A percentile compares a stretch with the other conserved stretches of the same genome.
phyloP scores from a whole-genome alignment of 495 filamentous ascomycete species.

The Podospora pseudocomata region DNA sequence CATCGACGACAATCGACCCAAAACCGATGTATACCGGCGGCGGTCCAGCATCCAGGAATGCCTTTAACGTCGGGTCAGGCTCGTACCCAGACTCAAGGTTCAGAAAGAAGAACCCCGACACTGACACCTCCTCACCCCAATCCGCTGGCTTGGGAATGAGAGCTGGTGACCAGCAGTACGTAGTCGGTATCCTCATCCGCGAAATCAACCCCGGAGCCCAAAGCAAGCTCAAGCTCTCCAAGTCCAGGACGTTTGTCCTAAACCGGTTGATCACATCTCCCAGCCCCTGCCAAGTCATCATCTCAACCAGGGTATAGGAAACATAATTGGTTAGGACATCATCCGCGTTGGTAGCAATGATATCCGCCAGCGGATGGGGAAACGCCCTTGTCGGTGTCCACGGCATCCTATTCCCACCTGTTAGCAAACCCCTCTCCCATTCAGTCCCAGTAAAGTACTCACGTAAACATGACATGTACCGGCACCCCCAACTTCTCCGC shows the following conservation, averaged over 20 bases:
- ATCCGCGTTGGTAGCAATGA: conserved; percentile 57
- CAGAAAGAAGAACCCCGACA: conserved; percentile 64
- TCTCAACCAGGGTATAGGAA: conserved; percentile 66
- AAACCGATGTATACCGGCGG: conserved; percentile 80
- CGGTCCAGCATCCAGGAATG: conserved; percentile 57
- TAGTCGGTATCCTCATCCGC: conserved; percentile 59
- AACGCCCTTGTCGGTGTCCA: conserved; percentile 63
- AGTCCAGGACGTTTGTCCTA: conserved; percentile 53
- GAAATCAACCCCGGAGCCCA: conserved; percentile 64
- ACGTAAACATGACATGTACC: conserved; percentile 62
- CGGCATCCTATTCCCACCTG: conserved; percentile 39
- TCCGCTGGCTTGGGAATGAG: conserved; percentile 63
- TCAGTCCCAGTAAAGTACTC: neutral
- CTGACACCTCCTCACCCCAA: conserved; percentile 59
- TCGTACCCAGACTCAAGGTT: conserved; percentile 58
- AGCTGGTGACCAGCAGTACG: conserved; percentile 64
- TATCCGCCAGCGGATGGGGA: conserved; percentile 67
- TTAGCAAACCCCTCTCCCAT: no score
- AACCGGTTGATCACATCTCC: conserved; percentile 67
- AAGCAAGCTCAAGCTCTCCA: conserved; percentile 59
- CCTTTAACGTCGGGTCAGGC: conserved; percentile 50
- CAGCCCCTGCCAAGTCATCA: conserved; percentile 63
- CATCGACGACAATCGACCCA: conserved; percentile 76
- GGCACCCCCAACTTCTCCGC: conserved; percentile 63
- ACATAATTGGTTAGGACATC: conserved; percentile 63